Evolutionary conservation across 179 eudicot genomes (phyloP).

Genomic region (Pouteria campechiana): DNA sequence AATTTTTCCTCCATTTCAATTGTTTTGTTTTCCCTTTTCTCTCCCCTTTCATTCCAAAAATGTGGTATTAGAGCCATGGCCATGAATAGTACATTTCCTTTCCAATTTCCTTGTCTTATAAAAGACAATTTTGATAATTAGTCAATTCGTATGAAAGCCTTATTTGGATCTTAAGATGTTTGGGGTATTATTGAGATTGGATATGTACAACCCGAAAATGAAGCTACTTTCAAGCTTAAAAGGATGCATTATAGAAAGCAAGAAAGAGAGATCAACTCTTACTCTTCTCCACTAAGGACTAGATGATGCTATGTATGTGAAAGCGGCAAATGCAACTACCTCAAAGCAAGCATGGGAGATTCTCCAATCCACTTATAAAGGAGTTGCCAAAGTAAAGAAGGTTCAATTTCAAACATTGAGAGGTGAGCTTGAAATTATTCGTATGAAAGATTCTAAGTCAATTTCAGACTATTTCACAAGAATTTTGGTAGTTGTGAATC

Average conservation of each 20-base stretch:
- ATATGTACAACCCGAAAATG: neutral
- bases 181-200: conserved; percentile 6
- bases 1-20: too few relatives aligned
- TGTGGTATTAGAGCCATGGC: too few relatives aligned
- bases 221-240: neutral
- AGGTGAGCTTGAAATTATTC: neutral
- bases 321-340: neutral
- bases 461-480: neutral
- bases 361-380: neutral
- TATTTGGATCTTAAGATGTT: conserved; percentile 7
- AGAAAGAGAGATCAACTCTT: neutral
- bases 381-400: neutral
- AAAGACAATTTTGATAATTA: conserved; percentile 7
- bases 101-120: neutral
- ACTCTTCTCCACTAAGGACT: neutral
- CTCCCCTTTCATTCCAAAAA: too few relatives aligned
- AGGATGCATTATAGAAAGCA: neutral
- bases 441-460: neutral
- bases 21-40: too few relatives aligned
- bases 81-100: too few relatives aligned
- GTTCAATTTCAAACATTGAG: conserved; percentile 1
- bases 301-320: neutral
- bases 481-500: neutral
- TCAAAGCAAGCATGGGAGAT: neutral
- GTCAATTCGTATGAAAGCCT: conserved; percentile 2